Percentiles rank a stretch among this genome's conserved stretches.
Evolutionary conservation across 2,329 filamentous ascomycete genomes (phyloP).

Genomic region (Trichophyton schoenleinii): DNA sequence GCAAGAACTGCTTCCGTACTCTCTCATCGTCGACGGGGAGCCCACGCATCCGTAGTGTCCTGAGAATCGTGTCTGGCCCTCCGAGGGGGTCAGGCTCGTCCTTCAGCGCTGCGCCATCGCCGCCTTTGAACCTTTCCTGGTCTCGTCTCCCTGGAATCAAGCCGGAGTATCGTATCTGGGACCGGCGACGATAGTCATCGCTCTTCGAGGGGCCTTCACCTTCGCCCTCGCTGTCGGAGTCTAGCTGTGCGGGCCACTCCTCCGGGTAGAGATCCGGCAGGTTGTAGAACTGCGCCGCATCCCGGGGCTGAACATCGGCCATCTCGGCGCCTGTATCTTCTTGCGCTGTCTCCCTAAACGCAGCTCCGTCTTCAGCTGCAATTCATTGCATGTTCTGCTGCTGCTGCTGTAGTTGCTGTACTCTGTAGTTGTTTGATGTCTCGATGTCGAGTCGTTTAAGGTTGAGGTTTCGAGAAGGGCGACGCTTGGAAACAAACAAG

Average conservation of each 20-base stretch:
- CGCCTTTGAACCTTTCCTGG: conserved; percentile 55
- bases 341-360: background rate
- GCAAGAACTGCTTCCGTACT: conserved; percentile 77
- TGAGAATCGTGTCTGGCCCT: conserved; percentile 73
- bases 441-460: background rate
- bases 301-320: conserved; percentile 57
- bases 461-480: background rate
- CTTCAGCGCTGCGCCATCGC: conserved; percentile 68
- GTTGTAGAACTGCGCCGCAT: conserved; percentile 80
- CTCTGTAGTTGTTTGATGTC: background rate
- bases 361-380: too few species aligned
- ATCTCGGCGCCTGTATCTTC: conserved; percentile 22
- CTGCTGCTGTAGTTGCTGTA: background rate
- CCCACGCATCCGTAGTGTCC: conserved; percentile 62
- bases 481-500: conserved; percentile 4
- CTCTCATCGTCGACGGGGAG: conserved; percentile 68
- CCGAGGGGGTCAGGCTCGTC: conserved; percentile 90
- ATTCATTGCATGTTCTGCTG: background rate
- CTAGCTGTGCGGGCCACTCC: conserved; percentile 76
- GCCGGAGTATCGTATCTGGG: conserved; percentile 71
- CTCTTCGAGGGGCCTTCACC: conserved; percentile 26
- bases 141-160: conserved; percentile 63
- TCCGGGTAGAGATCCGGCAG: conserved; percentile 64
- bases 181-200: conserved; percentile 35
- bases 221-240: conserved; percentile 56